Evolutionary conservation across 2,329 filamentous ascomycete species (phyloP), one percentile per base, ranked within the genome.

Genomic region (Botryosphaeria dothidea): DNA sequence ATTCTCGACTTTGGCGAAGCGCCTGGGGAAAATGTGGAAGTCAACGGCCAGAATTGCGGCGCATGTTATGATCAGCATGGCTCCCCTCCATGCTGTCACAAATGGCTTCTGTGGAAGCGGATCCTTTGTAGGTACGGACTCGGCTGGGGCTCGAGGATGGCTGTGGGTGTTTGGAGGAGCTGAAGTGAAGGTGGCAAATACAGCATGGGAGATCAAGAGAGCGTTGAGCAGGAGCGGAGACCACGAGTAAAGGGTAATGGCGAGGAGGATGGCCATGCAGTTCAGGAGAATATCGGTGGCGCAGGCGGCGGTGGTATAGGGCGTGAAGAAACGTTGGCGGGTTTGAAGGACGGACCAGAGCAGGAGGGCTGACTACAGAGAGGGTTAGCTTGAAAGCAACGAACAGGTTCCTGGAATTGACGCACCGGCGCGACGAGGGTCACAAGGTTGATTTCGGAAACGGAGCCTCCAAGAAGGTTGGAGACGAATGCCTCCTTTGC

Each of bases 1-100:
- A n/a, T 92, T 97, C 79, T 99, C 95, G 2, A 96, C 95, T 81
- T 99, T 99, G 65, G 93, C 95, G 75, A 98, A 98, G 34, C 95
- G 90, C 29, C 95, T 88, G 2, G 95, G 95, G 72, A 99, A 99
- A 66, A 97, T 84, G 19, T 85, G 88, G 75, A 99, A 99, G 78
- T 99, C 95, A 60, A 99, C 95, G 17, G 95, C 95, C n/a, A 99
- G 85, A 70, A 99, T 98, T 61, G 92, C 92, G 51, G 95, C 80
- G 73, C 92, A 96, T 7, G 95, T 99, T 69, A 91, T 85, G 58
- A 96, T 85, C 84, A 99, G 88, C 93, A 99, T 96, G 57, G 88
- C 87, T 2, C 92, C 93, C 62, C 95, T 89, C 74, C 97, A 99
- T 31, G 88, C 90, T 3, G 95, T 98, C 67, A 99, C 83, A 80